Conservation (phyloP, 2,329 filamentous ascomycete genomes). For the Cladosporium halotolerans region DNA sequence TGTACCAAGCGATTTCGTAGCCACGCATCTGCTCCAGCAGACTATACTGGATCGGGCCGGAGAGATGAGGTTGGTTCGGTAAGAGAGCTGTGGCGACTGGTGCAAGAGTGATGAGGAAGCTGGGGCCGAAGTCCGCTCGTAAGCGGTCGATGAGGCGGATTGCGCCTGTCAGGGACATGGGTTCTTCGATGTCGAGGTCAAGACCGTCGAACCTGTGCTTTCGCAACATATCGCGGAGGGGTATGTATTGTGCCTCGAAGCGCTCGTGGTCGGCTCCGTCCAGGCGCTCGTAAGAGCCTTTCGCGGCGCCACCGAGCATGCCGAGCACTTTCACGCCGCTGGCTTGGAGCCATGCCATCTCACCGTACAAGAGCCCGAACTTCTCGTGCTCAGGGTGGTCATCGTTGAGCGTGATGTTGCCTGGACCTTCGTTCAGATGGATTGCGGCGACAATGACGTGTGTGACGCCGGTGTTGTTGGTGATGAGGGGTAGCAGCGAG, state of each 20-base stretch:
- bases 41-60: slow-evolving; percentile 70
- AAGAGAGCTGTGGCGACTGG: slow-evolving; percentile 73
- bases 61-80: slow-evolving; percentile 54
- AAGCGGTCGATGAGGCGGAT: slow-evolving; percentile 45
- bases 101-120: slow-evolving; percentile 73
- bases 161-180: slow-evolving; percentile 60
- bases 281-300: slow-evolving; percentile 61
- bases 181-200: slow-evolving; percentile 76
- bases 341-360: slow-evolving; percentile 64
- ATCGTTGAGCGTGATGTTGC: slow-evolving; percentile 72
- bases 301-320: slow-evolving; percentile 81
- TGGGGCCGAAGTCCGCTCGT: slow-evolving; percentile 57
- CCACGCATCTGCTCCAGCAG: slow-evolving; percentile 64
- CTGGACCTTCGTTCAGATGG: slow-evolving; percentile 66
- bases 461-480: slow-evolving; percentile 58
- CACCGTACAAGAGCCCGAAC: slow-evolving; percentile 70
- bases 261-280: slow-evolving; percentile 51
- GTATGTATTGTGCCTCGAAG: slow-evolving; percentile 69
- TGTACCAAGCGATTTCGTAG: slow-evolving; percentile 72
- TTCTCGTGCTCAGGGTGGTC: slow-evolving; percentile 57
- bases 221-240: slow-evolving; percentile 60
- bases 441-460: slow-evolving; percentile 84
- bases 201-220: slow-evolving; percentile 59
- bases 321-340: slow-evolving; percentile 72
- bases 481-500: slow-evolving; percentile 56